Evolutionary conservation across 495 filamentous ascomycete species (phyloP).

Genomic region (Aspergillus ostianus): DNA sequence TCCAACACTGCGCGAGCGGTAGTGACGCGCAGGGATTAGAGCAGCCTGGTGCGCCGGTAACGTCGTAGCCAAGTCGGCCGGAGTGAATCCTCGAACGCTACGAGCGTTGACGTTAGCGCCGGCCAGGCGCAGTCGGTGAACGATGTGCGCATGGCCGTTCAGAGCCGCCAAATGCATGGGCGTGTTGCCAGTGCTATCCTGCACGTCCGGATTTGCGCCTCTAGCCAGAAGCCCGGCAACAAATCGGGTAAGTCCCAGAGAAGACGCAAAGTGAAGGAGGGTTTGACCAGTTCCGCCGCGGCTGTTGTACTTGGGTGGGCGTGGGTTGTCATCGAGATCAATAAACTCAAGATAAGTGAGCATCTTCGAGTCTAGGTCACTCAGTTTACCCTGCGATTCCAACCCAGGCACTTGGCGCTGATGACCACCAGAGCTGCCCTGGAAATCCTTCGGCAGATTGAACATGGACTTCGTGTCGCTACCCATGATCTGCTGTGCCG

Average conservation of each 20-base stretch:
- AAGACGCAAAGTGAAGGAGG: constrained; percentile 78
- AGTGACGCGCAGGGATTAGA: constrained; percentile 50
- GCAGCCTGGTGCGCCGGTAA: constrained; percentile 55
- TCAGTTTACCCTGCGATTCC: constrained; percentile 41
- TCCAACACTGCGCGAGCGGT: constrained; percentile 58
- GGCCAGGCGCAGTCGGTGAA: constrained; percentile 67
- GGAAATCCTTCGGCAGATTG: constrained; percentile 45
- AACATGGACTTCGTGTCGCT: constrained; percentile 45
- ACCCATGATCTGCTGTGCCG: constrained; percentile 51
- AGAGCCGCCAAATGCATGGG: constrained; percentile 84
- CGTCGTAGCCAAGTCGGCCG: constrained; percentile 69
- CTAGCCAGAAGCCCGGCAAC: constrained; percentile 77
- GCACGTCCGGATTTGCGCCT: constrained; percentile 71
- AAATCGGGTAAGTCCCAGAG: constrained; percentile 71
- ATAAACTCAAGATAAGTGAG: constrained; percentile 73
- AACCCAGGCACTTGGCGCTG: constrained; percentile 46
- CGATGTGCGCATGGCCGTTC: constrained; percentile 70
- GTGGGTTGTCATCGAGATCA: constrained; percentile 71
- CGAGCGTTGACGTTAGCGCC: constrained; percentile 71
- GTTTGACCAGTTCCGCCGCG: constrained; percentile 67
- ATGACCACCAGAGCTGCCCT: constrained; percentile 40
- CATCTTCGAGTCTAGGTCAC: constrained; percentile 67
- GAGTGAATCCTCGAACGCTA: constrained; percentile 67
- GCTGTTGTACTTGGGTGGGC: constrained; percentile 63
- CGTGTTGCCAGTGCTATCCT: constrained; percentile 79